A percentile compares a stretch with the other conserved stretches of the same genome.
Evolutionary conservation across 2,329 filamentous ascomycete species (phyloP).

Genomic region (Massarina eburnea): DNA sequence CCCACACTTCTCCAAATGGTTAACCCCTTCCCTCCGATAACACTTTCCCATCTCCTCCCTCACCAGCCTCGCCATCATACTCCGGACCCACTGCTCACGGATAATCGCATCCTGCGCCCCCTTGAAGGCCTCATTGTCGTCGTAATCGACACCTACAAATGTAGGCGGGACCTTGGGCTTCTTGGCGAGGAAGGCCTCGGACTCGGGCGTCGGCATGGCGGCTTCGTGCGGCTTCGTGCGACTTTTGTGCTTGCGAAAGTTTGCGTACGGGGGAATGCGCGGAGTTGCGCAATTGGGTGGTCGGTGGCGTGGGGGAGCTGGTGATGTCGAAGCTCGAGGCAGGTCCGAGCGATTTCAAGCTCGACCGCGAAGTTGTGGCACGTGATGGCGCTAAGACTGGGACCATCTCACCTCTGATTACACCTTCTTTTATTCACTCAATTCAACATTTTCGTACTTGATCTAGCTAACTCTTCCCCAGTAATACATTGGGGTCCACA

Average conservation of each 20-base stretch:
- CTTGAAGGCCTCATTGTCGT: slow-evolving; percentile 79
- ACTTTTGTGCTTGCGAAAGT: slow-evolving; percentile 6
- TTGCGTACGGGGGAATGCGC: not conserved
- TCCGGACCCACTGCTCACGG: slow-evolving; percentile 84
- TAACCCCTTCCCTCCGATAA: slow-evolving; percentile 81
- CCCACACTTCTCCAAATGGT: slow-evolving; percentile 86
- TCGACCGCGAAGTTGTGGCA: not conserved
- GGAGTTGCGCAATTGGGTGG: slow-evolving; percentile 6
- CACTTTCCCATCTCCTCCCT: slow-evolving; percentile 83
- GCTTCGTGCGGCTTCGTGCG: slow-evolving; percentile 14
- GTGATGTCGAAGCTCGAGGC: not conserved
- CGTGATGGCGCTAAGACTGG: not conserved
- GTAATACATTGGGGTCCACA: no score
- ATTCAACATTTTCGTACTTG: no score
- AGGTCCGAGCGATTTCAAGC: not conserved
- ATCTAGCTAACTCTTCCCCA: no score
- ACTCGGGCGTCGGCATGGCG: slow-evolving; percentile 81
- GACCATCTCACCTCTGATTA: not conserved
- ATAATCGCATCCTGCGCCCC: slow-evolving; percentile 80
- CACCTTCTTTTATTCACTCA: no score
- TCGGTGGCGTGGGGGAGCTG: slow-evolving; percentile 6
- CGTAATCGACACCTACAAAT: slow-evolving; percentile 85
- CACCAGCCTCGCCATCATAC: slow-evolving; percentile 85
- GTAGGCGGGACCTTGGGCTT: slow-evolving; percentile 81
- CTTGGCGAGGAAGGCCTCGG: slow-evolving; percentile 76